Evolutionary conservation across 768 basidiomycete genomes (phyloP), one percentile per base, ranked within the genome.

Genomic region (Mycena maculata): DNA sequence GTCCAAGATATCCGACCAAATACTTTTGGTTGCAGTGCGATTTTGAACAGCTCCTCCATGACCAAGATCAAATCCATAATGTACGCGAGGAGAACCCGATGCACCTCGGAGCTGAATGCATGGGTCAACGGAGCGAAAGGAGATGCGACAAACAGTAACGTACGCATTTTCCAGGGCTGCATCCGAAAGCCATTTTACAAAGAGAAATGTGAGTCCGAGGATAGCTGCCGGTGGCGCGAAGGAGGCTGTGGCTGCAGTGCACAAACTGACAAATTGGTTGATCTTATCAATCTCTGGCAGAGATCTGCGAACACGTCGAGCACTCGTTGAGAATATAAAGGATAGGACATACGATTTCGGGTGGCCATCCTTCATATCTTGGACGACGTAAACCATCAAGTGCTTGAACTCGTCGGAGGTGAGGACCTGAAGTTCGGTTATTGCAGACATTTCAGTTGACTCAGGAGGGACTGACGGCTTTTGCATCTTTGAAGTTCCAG

Each of bases 361-460:
- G 39, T 30, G 18, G 38, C 20, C 30, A 13, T 44, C 8, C 18
- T 56, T 25, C 55, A 57, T 44, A 23, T 57, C 55, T 13, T 57
- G 55, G 41, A 57, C 55, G 27, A 57, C 55, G 18, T 57, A 57
- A 30, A 57, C 5, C 55, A 57, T 42, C 16, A 48, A 31, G 16
- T 59, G 57, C 31, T 38, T 59, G n/a, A 59, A 59, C 36, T 59
- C 45, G 11, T 59, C 44, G 57, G 22, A 30, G 41, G 47, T 47
- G 28, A 33, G 47, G 13, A 58, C 33, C 57, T 59, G n/a, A 20
- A n/a, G n/a, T n/a, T n/a, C n/a, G n/a, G n/a, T n/a, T n/a, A n/a
- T n/a, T n/a, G n/a, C n/a, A n/a, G n/a, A n/a, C n/a, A n/a, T n/a
- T n/a, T n/a, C n/a, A n/a, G n/a, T n/a, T n/a, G n/a, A n/a, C n/a